Evolutionary conservation across 345 rosid genomes (phyloP), one percentile per base, ranked within the genome.

Genomic region (Turritis glabra): DNA sequence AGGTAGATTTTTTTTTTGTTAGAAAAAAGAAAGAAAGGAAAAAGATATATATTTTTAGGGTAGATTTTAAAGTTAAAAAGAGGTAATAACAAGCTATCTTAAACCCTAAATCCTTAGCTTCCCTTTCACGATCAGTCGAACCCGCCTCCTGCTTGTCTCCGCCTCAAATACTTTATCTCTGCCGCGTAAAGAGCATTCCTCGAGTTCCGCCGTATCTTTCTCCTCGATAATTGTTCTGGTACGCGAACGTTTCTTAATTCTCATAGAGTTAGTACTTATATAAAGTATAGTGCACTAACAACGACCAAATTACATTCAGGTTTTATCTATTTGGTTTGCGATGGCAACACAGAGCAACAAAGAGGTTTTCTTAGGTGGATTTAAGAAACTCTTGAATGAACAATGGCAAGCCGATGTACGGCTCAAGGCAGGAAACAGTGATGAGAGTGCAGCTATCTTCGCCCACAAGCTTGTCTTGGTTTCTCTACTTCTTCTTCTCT

Each of bases 381-480:
- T 73, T 21, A 44, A 7, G 22, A 68, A 73, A 8, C 19, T 23
- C 29, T 23, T 43, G 6, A 59, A 19, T 9, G 72, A 73, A 30
- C 22, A 73, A 43, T 74, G 65, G 72, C 58, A 22, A 64, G 26
- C 32, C 3, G 78, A 65, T 23, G 23, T 74, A 14, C 50, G 9
- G 0, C 72, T 74, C 32, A 65, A 74, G 58, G 72, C 59, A 32
- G 72, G 43, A 14, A 54, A 74, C 23, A 74, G 29, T 33, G 65
- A 43, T 44, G 65, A 64, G n/a, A n/a, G n/a, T 74, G 9, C 56
- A 33, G 8, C 72, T 43, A 56, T 74, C 38, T 47, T 48, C 17
- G 66, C 8, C 17, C 78, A 74, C 72, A 74, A 65, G 37, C 5
- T 62, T 62, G 40, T 72, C 38, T 22, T 52, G 61, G 61, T 72